These are phyloP conservation scores for Oldenlandia corymbosa DNA, from an alignment of 257 asterid genomes.

Conservation along the genomic window DNA sequence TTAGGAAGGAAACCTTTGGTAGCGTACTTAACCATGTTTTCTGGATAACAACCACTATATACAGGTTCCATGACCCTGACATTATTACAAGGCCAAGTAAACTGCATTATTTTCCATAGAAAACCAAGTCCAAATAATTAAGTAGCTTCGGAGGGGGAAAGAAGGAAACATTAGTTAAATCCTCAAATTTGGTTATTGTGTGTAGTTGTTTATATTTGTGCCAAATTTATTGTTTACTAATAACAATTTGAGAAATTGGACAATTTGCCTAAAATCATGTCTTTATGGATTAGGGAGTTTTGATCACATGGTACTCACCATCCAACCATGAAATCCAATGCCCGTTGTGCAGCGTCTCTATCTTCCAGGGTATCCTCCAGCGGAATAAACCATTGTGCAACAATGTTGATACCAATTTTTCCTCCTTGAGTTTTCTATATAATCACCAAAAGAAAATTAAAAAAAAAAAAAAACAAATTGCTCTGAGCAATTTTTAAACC, in stretches of 20 bases:
- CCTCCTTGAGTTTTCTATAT: neutral
- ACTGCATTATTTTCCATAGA: neutral
- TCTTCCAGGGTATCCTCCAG: neutral
- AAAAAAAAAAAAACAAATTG: too few relatives aligned
- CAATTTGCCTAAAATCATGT: too few relatives aligned
- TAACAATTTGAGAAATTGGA: too few relatives aligned
- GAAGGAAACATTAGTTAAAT: too few relatives aligned
- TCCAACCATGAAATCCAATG: conserved; percentile 1
- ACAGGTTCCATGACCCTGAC: conserved; percentile 8
- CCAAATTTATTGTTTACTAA: too few relatives aligned
- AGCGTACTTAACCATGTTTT: neutral
- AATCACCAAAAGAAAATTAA: neutral
- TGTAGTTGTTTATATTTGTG: too few relatives aligned
- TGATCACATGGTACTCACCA: conserved; percentile 12
- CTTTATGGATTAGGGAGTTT: too few relatives aligned
- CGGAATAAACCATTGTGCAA: neutral
- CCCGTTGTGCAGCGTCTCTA: neutral
- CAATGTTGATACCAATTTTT: conserved; percentile 4
- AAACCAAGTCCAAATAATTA: too few relatives aligned
- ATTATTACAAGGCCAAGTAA: neutral
- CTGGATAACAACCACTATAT: neutral
- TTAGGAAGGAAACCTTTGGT: neutral
- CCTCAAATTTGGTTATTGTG: too few relatives aligned
- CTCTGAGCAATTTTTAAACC: too few relatives aligned
- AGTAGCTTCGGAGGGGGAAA: too few relatives aligned